Base-by-base conservation (phyloP, 495 filamentous ascomycete genomes). In the Podospora pseudocomata region DNA sequence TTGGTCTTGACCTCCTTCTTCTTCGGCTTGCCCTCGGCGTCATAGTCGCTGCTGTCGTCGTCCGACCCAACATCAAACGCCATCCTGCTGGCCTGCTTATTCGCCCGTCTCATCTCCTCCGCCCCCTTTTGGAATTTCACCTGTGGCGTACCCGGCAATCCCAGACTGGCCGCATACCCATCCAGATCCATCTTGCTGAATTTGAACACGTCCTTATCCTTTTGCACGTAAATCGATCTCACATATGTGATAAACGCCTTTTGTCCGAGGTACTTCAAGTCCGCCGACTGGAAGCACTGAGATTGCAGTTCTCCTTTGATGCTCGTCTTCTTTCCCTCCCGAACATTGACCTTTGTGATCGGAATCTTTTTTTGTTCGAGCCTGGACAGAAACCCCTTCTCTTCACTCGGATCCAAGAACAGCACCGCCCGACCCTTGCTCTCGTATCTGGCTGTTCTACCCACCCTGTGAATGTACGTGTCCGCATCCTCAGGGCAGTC, bases 381-480 rank as follows among this genome's bases (percentile, higher is more conserved):
- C 20, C 90, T 83, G 70, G 87, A 86, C 28, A 97, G 70, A 88
- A 97, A 93, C 0, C 90, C 93, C 71, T 87, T 85, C 75, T 97
- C 95, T 77, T 98, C 96, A 68, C 86, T 93, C 0, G 96, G 95
- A 27, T 96, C 91, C 0, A 99, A 82, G 79, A 99, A 97, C 4
- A 99, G 78, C 4, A 98, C 92, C 0, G 95, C 94, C 44, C 89
- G 87, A 5, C 95, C 95, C 54, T 90, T 85, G 67, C 89, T 90
- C 69, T 97, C 91, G 76, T 93, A 97, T n/a, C 95, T 87, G 2
- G 95, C 95, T 27, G 95, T 99, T 18, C 95, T 88, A 18, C 95
- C 95, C 15, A 97, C 96, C 63, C 95, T 89, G 77, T 99, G 95
- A 70, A 99, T 99, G 70, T 99, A 99, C 0, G 95, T 98, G 69